Evolutionary conservation across 345 rosid species (phyloP), one percentile per base, ranked within the genome.

Genomic region (Euphorbia tirucalli): DNA sequence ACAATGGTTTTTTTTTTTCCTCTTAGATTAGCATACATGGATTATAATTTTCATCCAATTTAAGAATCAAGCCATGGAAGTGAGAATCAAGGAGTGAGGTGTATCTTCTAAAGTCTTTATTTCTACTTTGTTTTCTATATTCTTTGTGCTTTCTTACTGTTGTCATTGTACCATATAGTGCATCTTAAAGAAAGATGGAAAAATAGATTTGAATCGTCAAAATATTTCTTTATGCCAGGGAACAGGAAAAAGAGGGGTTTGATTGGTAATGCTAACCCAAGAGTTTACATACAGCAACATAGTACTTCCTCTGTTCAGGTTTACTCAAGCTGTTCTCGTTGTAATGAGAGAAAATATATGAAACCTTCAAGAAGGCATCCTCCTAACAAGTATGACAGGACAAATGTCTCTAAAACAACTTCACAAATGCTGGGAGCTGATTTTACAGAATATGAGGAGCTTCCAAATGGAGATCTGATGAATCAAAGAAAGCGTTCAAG

Each of bases 401-500:
- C 11, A 30, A 9, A 19, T 37, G 61, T 56, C 31, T 14, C 49
- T 56, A 35, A 7, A 35, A 65, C 15, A 46, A 57, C 39, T 70
- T 50, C 60, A 65, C 21, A 22, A 35, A 16, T 41, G 58, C 16
- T 37, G 55, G 62, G 57, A 68, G 69, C 25, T 46, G n/a, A 60
- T 68, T 62, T 16, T 60, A 61, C 65, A 30, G 54, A 46, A 59
- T 11, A 31, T 35, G 11, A 71, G 10, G 78, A 37, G 25, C 54
- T 43, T 71, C 64, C 32, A 37, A 37, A 37, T 66, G 74, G 61
- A 6, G 66, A 55, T 59, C 43, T 75, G 8, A 28, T 43, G 48
- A 69, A 75, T 24, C 54, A 4, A 14, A 74, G 80, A 73, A 82
- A 81, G 83, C 83, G 79, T 44, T 57, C 60, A 55, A 73, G 87